Evolutionary conservation across 1,284 basidiomycete genomes (phyloP), one percentile per base, ranked within the genome.

Genomic region (Rhodotorula sp.): DNA sequence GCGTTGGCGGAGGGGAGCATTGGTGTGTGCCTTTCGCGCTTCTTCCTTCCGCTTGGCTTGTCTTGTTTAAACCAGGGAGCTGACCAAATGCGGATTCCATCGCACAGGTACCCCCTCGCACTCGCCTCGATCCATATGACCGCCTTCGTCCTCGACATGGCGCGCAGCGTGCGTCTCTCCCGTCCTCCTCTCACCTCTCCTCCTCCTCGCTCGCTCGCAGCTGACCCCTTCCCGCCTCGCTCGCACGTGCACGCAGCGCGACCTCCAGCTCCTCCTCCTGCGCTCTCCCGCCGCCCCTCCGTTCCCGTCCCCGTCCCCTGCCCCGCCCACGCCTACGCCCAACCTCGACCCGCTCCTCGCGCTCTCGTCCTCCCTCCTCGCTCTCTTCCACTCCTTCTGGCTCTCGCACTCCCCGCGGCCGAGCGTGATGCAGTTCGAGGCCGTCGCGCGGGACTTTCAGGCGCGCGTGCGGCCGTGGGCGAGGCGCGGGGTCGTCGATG

Each of bases 351-450:
- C 70, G 0, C 66, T 76, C 55, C 41, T 76, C 32, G 61, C 61
- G 3, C 48, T 74, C 39, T 32, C 71, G 1, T 44, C 68, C 37
- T 70, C 74, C 4, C 36, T 76, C 13, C 39, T 75, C 6, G 64
- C 72, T 3, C 70, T 76, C 44, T 76, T 76, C 41, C 75, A 76
- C 46, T 61, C 69, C 12, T 66, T 73, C 41, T 76, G 75, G 75
- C 56, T 74, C 41, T 74, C 73, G 75, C 56, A 57, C 22, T 63
- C 66, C 22, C 60, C 63, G 5, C 27, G 29, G 0, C 72, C 29
- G 25, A 72, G 57, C 3, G 75, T 76, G 56, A 76, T 76, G 75
- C 69, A 76, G 25, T 76, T 75, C 34, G 75, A 76, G 44, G 57
- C 66, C 39, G 67, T 69, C 29, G 50, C 60, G 19, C 48, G 54